A percentile compares a stretch with the other conserved stretches of the same genome.
These are phyloP conservation scores for Helminthosporium solani DNA, from an alignment of 2,329 filamentous ascomycete species.

Conservation along the genomic window DNA sequence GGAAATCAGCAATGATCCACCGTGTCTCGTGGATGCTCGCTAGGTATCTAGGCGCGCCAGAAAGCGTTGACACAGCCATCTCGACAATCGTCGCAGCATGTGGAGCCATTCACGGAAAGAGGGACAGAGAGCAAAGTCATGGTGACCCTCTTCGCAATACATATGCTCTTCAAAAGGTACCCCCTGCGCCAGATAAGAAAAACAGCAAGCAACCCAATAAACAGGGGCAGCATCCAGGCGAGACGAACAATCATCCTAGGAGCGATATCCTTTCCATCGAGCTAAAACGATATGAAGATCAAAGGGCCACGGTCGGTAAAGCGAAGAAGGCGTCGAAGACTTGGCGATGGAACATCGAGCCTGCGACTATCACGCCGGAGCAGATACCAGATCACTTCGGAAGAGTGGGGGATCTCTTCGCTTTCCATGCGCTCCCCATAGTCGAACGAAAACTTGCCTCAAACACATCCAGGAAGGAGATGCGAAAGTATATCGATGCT, in stretches of 20 bases:
- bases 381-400: constrained; percentile 13
- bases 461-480: constrained; percentile 8
- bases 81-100: constrained; percentile 11
- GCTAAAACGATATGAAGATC: not conserved
- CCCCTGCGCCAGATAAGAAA: not conserved
- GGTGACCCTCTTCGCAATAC: no score
- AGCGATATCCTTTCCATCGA: not conserved
- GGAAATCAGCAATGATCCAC: constrained; percentile 20
- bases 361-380: not conserved
- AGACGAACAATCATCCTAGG: not conserved
- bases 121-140: not conserved
- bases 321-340: constrained; percentile 16
- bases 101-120: constrained; percentile 10
- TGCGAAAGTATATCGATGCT: constrained; percentile 16
- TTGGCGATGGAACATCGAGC: constrained; percentile 26
- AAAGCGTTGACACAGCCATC: constrained; percentile 16
- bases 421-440: constrained; percentile 26
- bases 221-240: not conserved
- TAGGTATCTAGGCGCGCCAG: constrained; percentile 15
- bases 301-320: constrained; percentile 1
- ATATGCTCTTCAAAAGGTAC: not conserved
- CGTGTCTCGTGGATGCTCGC: constrained; percentile 22
- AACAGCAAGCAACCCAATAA: not conserved
- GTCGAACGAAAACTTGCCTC: constrained; percentile 11
- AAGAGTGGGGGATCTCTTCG: constrained; percentile 22